phyloP scores from a whole-genome alignment of 1,284 basidiomycete species.

The Apiotrichum akiyoshidainum region DNA sequence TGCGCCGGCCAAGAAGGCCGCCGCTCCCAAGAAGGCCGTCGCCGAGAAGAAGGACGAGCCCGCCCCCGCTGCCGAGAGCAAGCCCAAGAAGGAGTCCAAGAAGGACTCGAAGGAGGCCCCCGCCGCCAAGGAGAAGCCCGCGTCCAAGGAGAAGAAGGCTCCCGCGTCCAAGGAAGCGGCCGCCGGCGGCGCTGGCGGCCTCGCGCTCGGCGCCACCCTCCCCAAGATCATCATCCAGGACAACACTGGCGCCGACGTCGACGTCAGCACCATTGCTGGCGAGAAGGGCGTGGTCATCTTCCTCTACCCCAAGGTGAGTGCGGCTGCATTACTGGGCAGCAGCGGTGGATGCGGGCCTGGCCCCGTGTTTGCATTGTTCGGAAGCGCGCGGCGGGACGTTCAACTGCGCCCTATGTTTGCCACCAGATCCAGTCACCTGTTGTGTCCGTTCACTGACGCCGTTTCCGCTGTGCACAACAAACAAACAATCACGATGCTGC shows the following conservation, averaged over 20 bases:
- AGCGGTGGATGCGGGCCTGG: too few relatives aligned
- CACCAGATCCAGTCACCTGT: too few relatives aligned
- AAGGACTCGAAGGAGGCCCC: conserved; percentile 23
- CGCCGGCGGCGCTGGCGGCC: conserved; percentile 29
- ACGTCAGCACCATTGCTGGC: conserved; percentile 45
- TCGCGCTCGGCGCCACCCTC: conserved; percentile 72
- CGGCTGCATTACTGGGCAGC: too few relatives aligned
- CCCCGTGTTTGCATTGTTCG: too few relatives aligned
- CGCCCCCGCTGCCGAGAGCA: conserved; percentile 11
- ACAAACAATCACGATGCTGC: not conserved
- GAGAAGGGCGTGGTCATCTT: conserved; percentile 79
- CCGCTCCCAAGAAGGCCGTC: not conserved
- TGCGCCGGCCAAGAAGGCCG: too few relatives aligned
- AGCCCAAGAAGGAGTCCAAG: conserved; percentile 21
- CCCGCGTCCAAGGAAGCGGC: conserved; percentile 29
- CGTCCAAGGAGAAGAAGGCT: conserved; percentile 10
- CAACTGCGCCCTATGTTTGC: too few relatives aligned
- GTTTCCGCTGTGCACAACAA: too few relatives aligned
- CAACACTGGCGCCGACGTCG: conserved; percentile 49
- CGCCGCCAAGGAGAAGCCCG: not conserved
- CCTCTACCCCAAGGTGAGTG: conserved; percentile 56
- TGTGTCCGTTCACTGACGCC: too few relatives aligned
- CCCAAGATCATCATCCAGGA: conserved; percentile 73
- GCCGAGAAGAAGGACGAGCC: conserved; percentile 1
- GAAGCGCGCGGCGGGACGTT: too few relatives aligned